Conservation (phyloP, 176 grass and related monocot genomes). For the Typha latifolia region DNA sequence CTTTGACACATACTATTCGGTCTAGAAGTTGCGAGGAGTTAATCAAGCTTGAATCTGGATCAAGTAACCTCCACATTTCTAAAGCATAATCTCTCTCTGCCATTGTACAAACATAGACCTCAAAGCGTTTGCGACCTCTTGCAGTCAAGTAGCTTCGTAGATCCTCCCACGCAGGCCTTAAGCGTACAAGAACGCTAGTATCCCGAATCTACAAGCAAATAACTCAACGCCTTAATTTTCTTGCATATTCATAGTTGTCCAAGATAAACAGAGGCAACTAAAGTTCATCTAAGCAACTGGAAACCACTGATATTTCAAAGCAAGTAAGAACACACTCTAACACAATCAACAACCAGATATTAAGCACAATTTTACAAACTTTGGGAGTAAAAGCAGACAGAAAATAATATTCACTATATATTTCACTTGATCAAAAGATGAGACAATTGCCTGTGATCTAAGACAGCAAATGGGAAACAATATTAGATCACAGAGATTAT, state of each 20-base stretch:
- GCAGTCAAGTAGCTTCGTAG: conserved; percentile 91
- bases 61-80: conserved; percentile 98
- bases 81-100: conserved; percentile 98
- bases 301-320: background rate
- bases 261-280: background rate
- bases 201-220: conserved; percentile 63
- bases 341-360: too few species aligned
- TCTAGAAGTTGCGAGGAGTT: conserved; percentile 69
- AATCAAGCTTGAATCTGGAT: conserved; percentile 89
- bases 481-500: too few species aligned
- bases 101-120: conserved; percentile 99
- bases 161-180: conserved; percentile 96
- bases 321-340: too few species aligned
- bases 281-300: background rate
- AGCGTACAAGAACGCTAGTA: conserved; percentile 91
- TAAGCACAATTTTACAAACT: too few species aligned
- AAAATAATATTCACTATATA: too few species aligned
- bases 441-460: too few species aligned
- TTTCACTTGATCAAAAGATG: too few species aligned
- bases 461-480: too few species aligned
- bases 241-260: background rate
- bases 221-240: background rate
- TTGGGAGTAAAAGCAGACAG: too few species aligned
- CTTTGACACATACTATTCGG: conserved; percentile 93
- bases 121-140: conserved; percentile 91